phyloP scores from a whole-genome alignment of 2,329 filamentous ascomycete species.

The Cladosporium colombiae region DNA sequence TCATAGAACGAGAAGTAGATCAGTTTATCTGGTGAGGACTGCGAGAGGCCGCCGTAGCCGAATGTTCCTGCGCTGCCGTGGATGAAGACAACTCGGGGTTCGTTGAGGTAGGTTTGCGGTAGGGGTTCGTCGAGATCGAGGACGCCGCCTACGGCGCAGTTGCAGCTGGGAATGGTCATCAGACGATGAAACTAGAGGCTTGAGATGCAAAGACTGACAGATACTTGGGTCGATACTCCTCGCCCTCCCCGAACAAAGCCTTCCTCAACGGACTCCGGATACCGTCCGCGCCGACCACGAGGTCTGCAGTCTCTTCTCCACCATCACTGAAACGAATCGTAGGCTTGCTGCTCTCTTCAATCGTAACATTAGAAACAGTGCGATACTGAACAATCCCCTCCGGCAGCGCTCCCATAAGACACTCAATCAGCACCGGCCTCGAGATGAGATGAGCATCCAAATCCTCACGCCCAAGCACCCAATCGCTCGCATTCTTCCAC shows the following conservation, averaged over 20 bases:
- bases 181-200: no score
- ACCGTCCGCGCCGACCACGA: conserved; percentile 26
- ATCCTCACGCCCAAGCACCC: conserved; percentile 4
- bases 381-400: neutral
- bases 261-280: conserved; percentile 25
- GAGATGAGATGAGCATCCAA: conserved; percentile 12
- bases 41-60: conserved; percentile 42
- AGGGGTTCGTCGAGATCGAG: conserved; percentile 36
- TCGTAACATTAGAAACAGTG: neutral
- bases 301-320: conserved; percentile 15
- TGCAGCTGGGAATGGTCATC: neutral
- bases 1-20: conserved; percentile 23
- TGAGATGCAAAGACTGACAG: neutral
- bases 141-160: conserved; percentile 49
- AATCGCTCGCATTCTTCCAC: conserved; percentile 14
- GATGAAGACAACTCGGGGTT: conserved; percentile 44
- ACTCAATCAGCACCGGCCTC: conserved; percentile 7
- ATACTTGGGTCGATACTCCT: conserved; percentile 36
- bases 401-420: conserved; percentile 8
- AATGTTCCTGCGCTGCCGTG: conserved; percentile 54
- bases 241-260: conserved; percentile 39
- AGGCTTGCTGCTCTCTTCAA: neutral
- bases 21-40: conserved; percentile 15
- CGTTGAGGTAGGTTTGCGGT: conserved; percentile 31
- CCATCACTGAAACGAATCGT: conserved; percentile 18